Conservation (phyloP, 305 asterid genomes). For the Fraxinus albicans region DNA sequence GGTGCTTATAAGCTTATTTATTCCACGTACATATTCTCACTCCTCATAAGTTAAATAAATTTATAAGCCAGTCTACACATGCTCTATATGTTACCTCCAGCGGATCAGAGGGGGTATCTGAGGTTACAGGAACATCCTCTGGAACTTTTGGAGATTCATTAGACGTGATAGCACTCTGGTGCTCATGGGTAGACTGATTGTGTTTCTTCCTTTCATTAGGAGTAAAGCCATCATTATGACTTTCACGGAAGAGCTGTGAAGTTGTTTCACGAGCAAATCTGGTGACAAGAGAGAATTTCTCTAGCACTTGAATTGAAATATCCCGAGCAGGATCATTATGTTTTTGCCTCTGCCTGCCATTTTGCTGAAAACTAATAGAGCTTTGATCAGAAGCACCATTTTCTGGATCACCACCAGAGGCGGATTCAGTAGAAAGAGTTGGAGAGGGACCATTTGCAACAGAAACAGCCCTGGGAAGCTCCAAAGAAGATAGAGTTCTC, state of each 20-base stretch:
- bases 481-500: conserved; percentile 95
- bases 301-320: conserved; percentile 88
- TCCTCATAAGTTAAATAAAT: neutral
- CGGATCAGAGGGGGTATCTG: conserved; percentile 71
- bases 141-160: conserved; percentile 41
- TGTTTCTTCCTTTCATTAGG: conserved; percentile 59
- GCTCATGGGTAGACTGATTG: conserved; percentile 38
- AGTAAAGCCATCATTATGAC: conserved; percentile 55
- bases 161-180: conserved; percentile 31
- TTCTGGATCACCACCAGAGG: conserved; percentile 46
- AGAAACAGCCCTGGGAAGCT: conserved; percentile 78
- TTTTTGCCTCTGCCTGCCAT: conserved; percentile 66
- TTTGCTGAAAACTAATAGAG: conserved; percentile 44
- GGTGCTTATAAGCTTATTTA: neutral
- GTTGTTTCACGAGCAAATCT: conserved; percentile 99
- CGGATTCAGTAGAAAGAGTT: conserved; percentile 41
- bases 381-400: conserved; percentile 41
- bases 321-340: conserved; percentile 87
- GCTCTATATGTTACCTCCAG: conserved; percentile 55
- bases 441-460: conserved; percentile 54
- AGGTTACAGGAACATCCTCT: conserved; percentile 53
- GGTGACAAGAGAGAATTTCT: conserved; percentile 96
- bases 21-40: neutral
- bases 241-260: conserved; percentile 90
- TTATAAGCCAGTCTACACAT: neutral